These are phyloP conservation scores for Malus domestica DNA, from an alignment of 306 rosid species.

Conservation along the genomic window ASM211411v1 NC_041801.1:14487001-14487500, in stretches of 20 bases:
- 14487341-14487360: neutral
- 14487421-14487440: neutral
- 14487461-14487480: neutral
- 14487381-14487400: neutral
- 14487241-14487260: neutral
- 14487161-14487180: neutral
- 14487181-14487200: neutral
- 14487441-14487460: neutral
- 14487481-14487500: neutral
- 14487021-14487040: neutral
- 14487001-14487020: neutral
- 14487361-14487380: neutral
- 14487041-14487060: neutral
- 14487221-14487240: neutral
- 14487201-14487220: neutral
- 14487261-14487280: neutral
- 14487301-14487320: neutral
- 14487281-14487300: neutral
- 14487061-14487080: neutral
- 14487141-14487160: neutral
- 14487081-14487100: neutral
- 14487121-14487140: neutral
- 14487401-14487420: neutral
- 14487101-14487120: neutral
- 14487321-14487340: neutral